Evolutionary conservation across 2,329 filamentous ascomycete genomes (phyloP).

Genomic region (Tolypocladium endophyticum): DNA sequence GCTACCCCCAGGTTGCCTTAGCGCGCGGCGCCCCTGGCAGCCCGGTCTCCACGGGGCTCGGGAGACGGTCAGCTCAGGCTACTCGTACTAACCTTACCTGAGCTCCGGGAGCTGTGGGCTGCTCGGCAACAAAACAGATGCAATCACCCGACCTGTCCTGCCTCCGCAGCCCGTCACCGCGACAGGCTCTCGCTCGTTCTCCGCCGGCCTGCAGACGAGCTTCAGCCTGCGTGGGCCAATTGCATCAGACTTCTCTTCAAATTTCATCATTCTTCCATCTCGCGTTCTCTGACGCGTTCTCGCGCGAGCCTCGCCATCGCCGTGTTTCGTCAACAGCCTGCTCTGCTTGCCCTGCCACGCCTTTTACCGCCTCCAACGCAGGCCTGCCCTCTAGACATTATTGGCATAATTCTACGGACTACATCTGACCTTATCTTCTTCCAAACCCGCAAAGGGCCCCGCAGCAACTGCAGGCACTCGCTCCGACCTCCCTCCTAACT

Average conservation of each 20-base stretch:
- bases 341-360: not conserved
- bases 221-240: not conserved
- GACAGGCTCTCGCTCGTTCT: not conserved
- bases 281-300: too few species aligned
- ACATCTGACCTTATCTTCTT: constrained; percentile 1
- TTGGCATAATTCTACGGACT: constrained; percentile 3
- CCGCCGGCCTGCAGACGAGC: not conserved
- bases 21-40: not conserved
- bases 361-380: not conserved
- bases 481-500: not conserved
- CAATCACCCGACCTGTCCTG: not conserved
- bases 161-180: not conserved
- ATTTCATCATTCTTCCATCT: not conserved
- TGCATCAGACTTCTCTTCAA: not conserved
- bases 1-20: too few species aligned
- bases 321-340: not conserved
- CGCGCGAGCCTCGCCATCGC: not conserved
- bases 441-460: not conserved
- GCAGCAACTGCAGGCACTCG: not conserved
- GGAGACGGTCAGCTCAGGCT: not conserved
- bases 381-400: constrained; percentile 1
- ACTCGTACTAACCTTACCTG: not conserved
- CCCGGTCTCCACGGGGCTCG: not conserved
- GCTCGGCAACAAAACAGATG: not conserved
- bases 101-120: not conserved